A percentile compares a stretch with the other conserved stretches of the same genome.
phyloP scores from a whole-genome alignment of 768 basidiomycete species.

The Erythrobasidium yunnanense region DNA sequence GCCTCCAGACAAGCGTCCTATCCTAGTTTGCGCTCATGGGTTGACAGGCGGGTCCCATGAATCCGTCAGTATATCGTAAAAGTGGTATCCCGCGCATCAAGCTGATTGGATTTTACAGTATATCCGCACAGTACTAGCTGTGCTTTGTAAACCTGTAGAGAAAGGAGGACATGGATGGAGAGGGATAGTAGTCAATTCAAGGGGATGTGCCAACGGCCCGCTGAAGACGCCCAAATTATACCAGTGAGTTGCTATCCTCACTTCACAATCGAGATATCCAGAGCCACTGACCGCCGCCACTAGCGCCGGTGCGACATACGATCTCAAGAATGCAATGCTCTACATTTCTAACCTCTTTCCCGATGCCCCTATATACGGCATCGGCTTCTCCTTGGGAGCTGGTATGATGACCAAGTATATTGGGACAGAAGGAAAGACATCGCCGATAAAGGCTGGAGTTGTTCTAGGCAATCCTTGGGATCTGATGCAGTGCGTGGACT shows the following conservation, averaged over 20 bases:
- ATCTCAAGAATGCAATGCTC: constrained; percentile 67
- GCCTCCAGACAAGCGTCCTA: constrained; percentile 44
- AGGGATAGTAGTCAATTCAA: constrained; percentile 79
- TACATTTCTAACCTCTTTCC: constrained; percentile 66
- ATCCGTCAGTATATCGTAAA: constrained; percentile 53
- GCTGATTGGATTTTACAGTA: not conserved
- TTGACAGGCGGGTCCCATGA: constrained; percentile 50
- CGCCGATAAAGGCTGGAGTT: constrained; percentile 7
- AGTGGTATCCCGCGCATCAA: not conserved
- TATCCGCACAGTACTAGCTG: constrained; percentile 30
- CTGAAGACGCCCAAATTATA: constrained; percentile 70
- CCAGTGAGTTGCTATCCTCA: constrained; percentile 20
- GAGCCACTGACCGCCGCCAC: constrained; percentile 36
- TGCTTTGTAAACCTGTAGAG: constrained; percentile 60
- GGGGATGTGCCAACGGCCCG: constrained; percentile 83
- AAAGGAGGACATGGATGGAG: constrained; percentile 51
- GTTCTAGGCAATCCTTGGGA: constrained; percentile 8
- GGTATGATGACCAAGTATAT: constrained; percentile 81
- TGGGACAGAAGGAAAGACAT: constrained; percentile 38
- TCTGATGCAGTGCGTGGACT: constrained; percentile 9
- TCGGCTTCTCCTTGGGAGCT: constrained; percentile 89
- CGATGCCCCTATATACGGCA: constrained; percentile 64
- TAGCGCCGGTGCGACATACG: constrained; percentile 79
- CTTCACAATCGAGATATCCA: too few species aligned
- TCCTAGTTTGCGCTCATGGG: constrained; percentile 40